A percentile compares a stretch with the other conserved stretches of the same genome.
These are phyloP conservation scores for Cryptococcus sp. DNA, from an alignment of 1,284 basidiomycete species.

Conservation along the genomic window DNA sequence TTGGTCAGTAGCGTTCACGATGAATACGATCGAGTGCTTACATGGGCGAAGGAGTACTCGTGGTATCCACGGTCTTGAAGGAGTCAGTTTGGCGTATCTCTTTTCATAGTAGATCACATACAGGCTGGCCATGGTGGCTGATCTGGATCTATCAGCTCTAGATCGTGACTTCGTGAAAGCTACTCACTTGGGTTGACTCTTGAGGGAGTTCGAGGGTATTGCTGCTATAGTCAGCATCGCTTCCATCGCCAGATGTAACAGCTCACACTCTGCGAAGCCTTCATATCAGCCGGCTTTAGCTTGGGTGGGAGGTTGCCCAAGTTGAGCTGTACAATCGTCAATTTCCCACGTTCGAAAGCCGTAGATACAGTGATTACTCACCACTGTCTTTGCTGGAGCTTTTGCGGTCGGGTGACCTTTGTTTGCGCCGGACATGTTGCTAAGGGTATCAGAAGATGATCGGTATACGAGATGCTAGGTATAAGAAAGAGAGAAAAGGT, in stretches of 20 bases:
- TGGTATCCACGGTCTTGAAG: constrained; percentile 73
- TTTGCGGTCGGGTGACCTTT: constrained; percentile 32
- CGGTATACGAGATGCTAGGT: not conserved
- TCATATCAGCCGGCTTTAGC: constrained; percentile 41
- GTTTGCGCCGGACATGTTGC: too few species aligned
- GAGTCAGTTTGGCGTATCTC: constrained; percentile 9
- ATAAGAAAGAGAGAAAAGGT: not conserved
- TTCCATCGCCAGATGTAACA: not conserved
- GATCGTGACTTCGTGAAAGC: constrained; percentile 1
- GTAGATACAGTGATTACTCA: constrained; percentile 10
- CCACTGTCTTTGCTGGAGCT: constrained; percentile 36
- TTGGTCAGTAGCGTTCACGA: too few species aligned
- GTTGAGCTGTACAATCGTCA: constrained; percentile 32
- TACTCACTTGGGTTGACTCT: constrained; percentile 48
- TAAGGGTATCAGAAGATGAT: not conserved
- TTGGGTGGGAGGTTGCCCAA: constrained; percentile 47
- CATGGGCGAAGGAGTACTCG: constrained; percentile 88
- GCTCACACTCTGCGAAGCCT: constrained; percentile 35
- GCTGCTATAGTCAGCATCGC: constrained; percentile 2
- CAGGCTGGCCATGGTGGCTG: constrained; percentile 95
- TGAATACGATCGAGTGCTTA: constrained; percentile 9
- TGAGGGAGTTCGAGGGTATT: constrained; percentile 52
- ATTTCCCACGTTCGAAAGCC: not conserved
- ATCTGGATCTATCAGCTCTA: constrained; percentile 46
- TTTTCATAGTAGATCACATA: constrained; percentile 6